Base-by-base conservation (phyloP, 495 filamentous ascomycete species). In the Lepraria neglecta region DNA sequence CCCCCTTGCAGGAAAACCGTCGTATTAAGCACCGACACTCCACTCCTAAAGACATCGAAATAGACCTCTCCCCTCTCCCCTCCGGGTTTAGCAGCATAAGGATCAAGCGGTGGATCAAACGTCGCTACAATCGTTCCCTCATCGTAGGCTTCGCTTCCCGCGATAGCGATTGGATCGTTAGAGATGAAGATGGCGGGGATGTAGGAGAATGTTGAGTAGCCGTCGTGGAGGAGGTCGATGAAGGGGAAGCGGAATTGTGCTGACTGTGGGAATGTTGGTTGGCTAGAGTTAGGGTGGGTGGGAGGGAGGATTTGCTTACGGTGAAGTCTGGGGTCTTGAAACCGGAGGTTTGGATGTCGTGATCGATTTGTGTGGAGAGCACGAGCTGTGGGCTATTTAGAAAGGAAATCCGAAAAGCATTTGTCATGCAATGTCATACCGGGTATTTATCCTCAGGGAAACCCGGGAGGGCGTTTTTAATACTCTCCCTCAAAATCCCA, bases 151-250 rank as follows among this genome's bases (percentile, higher is more conserved):
- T 3, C 21, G 19, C n/a, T 27, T 6, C 61, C 61, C 6, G 56
- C 61, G 30, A 63, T n/a, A 44, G 40, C 61, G 38, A 46, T 42
- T 0, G 61, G n/a, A 10, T 51, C 19, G n/a, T 59, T 38, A 43
- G 42, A 57, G 44, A 54, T 14, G 55, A 52, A 42, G 35, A 53
- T 17, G 0, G 31, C 17, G 33, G 61, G 55, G 4, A 35, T 28
- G 47, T 58, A 63, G 11, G 61, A 63, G 42, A 59, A 63, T 17
- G 61, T 47, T 21, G 60, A 62, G 53, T 56, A 62, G 11, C 38
- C 53, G 31, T 63, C 54, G 12, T 55, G 45, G 3, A 63, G 33
- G 1, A 63, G 55, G 40, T 63, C 61, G 45, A 63, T 53, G 27
- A 63, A 63, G n/a, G 56, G 61, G 28, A 63, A 63, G 40, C 56